phyloP scores from a whole-genome alignment of 2,329 filamentous ascomycete species.

The Cladophialophora bantiana region DNA sequence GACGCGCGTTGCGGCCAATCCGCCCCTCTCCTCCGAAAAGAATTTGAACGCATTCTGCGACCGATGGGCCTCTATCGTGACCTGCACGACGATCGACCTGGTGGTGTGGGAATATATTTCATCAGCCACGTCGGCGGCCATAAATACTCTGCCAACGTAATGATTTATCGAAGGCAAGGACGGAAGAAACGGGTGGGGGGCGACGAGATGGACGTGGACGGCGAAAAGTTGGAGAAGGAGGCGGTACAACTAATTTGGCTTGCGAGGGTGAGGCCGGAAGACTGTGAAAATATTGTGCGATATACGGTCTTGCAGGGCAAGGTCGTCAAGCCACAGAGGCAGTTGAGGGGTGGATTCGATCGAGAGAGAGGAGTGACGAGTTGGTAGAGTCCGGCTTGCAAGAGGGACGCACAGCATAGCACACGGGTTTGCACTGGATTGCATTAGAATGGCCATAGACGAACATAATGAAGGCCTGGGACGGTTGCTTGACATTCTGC shows the following conservation, averaged over 20 bases:
- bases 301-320: slow-evolving; percentile 94
- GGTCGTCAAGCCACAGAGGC: slow-evolving; percentile 84
- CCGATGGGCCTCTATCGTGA: slow-evolving; percentile 86
- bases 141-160: slow-evolving; percentile 93
- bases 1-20: slow-evolving; percentile 92
- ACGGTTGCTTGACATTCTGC: not conserved
- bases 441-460: slow-evolving; percentile 8
- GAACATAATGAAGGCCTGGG: slow-evolving; percentile 1
- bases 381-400: slow-evolving; percentile 65
- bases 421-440: not conserved
- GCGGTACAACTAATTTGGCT: slow-evolving; percentile 94
- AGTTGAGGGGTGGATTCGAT: slow-evolving; percentile 91
- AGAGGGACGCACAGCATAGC: not conserved
- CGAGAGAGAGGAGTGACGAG: slow-evolving; percentile 79
- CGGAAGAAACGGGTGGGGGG: slow-evolving; percentile 43
- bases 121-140: slow-evolving; percentile 96
- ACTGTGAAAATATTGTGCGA: slow-evolving; percentile 89
- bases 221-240: slow-evolving; percentile 48
- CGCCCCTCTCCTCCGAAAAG: slow-evolving; percentile 84
- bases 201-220: slow-evolving; percentile 44
- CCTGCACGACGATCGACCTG: slow-evolving; percentile 83
- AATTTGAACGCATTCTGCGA: slow-evolving; percentile 87
- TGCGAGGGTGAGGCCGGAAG: slow-evolving; percentile 80
- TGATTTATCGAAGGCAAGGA: slow-evolving; percentile 77
- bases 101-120: slow-evolving; percentile 86